A percentile compares a stretch with the other conserved stretches of the same genome.
These are phyloP conservation scores for Fomitopsis pinicola DNA, from an alignment of 1,284 basidiomycete genomes.

Conservation along the genomic window DNA sequence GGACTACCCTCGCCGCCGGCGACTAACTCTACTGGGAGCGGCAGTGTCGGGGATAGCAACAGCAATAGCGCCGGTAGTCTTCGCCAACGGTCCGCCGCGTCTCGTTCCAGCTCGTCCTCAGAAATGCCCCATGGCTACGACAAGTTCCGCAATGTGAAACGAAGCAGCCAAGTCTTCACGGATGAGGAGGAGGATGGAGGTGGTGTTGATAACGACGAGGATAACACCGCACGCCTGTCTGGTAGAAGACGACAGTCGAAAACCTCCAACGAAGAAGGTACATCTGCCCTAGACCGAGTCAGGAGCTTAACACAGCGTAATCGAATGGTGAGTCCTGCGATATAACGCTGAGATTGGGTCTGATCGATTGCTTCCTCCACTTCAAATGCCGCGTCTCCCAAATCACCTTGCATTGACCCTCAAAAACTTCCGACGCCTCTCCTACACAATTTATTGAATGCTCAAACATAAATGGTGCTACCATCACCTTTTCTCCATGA, in stretches of 20 bases:
- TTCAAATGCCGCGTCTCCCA: background rate
- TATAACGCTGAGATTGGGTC: background rate
- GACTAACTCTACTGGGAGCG: conserved; percentile 76
- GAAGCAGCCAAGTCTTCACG: conserved; percentile 23
- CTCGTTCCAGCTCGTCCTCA: conserved; percentile 21
- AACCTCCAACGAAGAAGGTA: conserved; percentile 44
- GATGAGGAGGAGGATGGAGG: conserved; percentile 39
- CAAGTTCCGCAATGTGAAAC: conserved; percentile 17
- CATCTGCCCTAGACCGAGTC: conserved; percentile 57
- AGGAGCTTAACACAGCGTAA: conserved; percentile 68
- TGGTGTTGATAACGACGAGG: conserved; percentile 44
- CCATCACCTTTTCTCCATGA: background rate
- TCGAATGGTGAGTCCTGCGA: conserved; percentile 48
- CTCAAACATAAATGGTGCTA: background rate
- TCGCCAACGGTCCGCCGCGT: conserved; percentile 32
- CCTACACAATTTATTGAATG: background rate
- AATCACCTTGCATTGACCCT: background rate
- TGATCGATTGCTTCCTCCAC: background rate
- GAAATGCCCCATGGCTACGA: conserved; percentile 33
- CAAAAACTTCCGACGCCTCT: background rate
- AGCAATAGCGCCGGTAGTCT: conserved; percentile 46
- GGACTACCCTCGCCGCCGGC: conserved; percentile 76
- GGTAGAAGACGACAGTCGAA: conserved; percentile 34
- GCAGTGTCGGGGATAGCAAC: conserved; percentile 60
- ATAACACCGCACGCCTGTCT: conserved; percentile 58